phyloP scores from a whole-genome alignment of 768 basidiomycete genomes.

The Trametes cubensis region DNA sequence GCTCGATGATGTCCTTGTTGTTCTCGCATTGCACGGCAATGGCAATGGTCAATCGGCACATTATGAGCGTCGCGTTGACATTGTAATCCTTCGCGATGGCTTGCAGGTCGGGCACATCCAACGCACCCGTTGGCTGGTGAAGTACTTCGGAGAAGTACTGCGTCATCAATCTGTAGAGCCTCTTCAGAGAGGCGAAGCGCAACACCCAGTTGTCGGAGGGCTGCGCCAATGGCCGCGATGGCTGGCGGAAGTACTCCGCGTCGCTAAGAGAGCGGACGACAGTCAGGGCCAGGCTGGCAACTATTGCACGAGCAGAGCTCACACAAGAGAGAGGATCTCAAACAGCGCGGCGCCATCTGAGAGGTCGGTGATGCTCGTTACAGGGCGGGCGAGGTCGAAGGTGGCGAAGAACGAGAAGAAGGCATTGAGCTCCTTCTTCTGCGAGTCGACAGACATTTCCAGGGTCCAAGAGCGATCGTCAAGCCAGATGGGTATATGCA shows the following conservation, averaged over 20 bases:
- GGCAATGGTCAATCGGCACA: slow-evolving; percentile 83
- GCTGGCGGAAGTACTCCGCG: slow-evolving; percentile 72
- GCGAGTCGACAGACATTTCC: slow-evolving; percentile 36
- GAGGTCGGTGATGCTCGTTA: slow-evolving; percentile 67
- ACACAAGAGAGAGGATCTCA: slow-evolving; percentile 78
- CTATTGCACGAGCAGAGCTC: slow-evolving; percentile 35
- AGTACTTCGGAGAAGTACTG: slow-evolving; percentile 87
- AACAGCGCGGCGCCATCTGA: slow-evolving; percentile 79
- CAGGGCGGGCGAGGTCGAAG: slow-evolving; percentile 67
- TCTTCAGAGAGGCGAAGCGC: slow-evolving; percentile 80
- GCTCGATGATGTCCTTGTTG: slow-evolving; percentile 87
- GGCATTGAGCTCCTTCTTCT: slow-evolving; percentile 70
- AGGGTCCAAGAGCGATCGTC: slow-evolving; percentile 20
- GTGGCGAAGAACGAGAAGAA: slow-evolving; percentile 81
- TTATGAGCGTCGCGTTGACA: slow-evolving; percentile 62
- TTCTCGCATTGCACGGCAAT: slow-evolving; percentile 88
- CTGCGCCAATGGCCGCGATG: slow-evolving; percentile 59
- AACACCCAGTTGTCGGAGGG: slow-evolving; percentile 88
- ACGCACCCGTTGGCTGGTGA: slow-evolving; percentile 72
- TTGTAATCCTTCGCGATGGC: slow-evolving; percentile 79
- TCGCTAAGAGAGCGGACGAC: slow-evolving; percentile 52
- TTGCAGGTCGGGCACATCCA: slow-evolving; percentile 89
- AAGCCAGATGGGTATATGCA: slow-evolving; percentile 21
- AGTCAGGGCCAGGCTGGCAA: neutral
- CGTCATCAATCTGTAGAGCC: slow-evolving; percentile 84